Conservation (phyloP, 1,139 yeast species). For the Suhomyces terraborum region DNA sequence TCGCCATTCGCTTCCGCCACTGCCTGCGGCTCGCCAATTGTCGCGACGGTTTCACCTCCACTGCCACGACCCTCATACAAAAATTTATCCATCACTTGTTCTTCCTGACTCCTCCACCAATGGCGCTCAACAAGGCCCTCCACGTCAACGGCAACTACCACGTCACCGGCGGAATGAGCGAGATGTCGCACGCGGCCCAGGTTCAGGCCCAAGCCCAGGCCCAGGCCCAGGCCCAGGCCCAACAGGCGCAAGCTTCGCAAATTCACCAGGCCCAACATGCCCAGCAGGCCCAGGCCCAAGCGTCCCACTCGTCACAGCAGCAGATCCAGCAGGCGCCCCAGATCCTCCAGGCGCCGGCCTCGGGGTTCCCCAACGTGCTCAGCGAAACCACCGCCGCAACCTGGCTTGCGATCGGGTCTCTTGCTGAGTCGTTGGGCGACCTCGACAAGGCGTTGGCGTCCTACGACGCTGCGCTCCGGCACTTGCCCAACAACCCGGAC, state of each 20-base stretch:
- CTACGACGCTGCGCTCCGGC: slow-evolving; percentile 87
- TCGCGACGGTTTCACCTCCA: slow-evolving; percentile 9
- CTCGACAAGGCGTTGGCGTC: slow-evolving; percentile 86
- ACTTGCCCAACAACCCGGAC: slow-evolving; percentile 82
- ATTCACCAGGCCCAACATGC: slow-evolving; percentile 11
- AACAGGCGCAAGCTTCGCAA: slow-evolving; percentile 7
- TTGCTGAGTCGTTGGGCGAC: slow-evolving; percentile 89
- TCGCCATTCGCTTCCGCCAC: slow-evolving; percentile 13
- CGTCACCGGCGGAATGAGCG: slow-evolving; percentile 12
- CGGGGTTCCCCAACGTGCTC: slow-evolving; percentile 20
- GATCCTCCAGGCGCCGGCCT: background rate
- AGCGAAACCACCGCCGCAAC: slow-evolving; percentile 83
- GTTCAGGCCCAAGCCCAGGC: slow-evolving; percentile 13
- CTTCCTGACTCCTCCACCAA: slow-evolving; percentile 6
- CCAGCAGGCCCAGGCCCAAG: slow-evolving; percentile 7
- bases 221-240: slow-evolving; percentile 11
- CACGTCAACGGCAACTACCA: slow-evolving; percentile 15
- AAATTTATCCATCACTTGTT: slow-evolving; percentile 5
- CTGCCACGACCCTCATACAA: slow-evolving; percentile 5
- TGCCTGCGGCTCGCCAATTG: slow-evolving; percentile 7
- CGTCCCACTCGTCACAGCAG: background rate
- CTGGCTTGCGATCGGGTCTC: slow-evolving; percentile 88
- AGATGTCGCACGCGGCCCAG: slow-evolving; percentile 21
- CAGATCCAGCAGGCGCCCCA: background rate
- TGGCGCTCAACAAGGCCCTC: slow-evolving; percentile 16